phyloP scores from a whole-genome alignment of 2,329 filamentous ascomycete genomes.

The Verticillium longisporum region DNA sequence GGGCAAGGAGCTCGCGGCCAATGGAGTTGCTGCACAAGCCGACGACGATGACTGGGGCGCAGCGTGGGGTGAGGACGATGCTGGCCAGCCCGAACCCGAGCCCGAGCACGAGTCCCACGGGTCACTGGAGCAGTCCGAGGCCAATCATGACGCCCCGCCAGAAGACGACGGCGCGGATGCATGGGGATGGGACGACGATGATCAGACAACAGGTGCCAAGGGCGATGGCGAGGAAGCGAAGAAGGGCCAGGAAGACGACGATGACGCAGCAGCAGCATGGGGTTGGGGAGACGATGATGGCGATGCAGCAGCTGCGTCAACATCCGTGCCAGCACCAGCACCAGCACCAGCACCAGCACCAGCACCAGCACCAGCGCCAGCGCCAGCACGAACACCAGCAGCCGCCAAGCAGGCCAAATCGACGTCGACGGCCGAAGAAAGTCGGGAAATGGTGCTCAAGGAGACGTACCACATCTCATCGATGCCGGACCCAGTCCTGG shows the following conservation, averaged over 20 bases:
- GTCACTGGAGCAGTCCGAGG: slow-evolving; percentile 12
- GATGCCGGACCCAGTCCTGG: slow-evolving; percentile 72
- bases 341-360: background rate
- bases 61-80: slow-evolving; percentile 69
- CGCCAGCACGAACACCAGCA: no score
- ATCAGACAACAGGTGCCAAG: slow-evolving; percentile 29
- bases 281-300: slow-evolving; percentile 73
- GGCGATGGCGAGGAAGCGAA: slow-evolving; percentile 14
- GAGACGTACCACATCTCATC: slow-evolving; percentile 87
- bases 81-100: slow-evolving; percentile 17
- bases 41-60: slow-evolving; percentile 65
- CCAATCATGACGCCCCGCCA: slow-evolving; percentile 5
- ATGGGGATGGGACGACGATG: slow-evolving; percentile 80
- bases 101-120: slow-evolving; percentile 1
- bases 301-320: slow-evolving; percentile 14
- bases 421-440: slow-evolving; percentile 20
- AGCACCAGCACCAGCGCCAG: no score
- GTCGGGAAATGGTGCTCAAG: slow-evolving; percentile 66
- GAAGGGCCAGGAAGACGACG: slow-evolving; percentile 26
- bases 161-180: slow-evolving; percentile 53
- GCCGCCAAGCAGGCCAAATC: slow-evolving; percentile 5
- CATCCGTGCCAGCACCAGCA: slow-evolving; percentile 1
- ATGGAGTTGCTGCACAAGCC: slow-evolving; percentile 31
- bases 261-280: slow-evolving; percentile 63
- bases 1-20: slow-evolving; percentile 57